Base-by-base conservation (phyloP, 345 rosid species). In the Lepidium africanum region DNA sequence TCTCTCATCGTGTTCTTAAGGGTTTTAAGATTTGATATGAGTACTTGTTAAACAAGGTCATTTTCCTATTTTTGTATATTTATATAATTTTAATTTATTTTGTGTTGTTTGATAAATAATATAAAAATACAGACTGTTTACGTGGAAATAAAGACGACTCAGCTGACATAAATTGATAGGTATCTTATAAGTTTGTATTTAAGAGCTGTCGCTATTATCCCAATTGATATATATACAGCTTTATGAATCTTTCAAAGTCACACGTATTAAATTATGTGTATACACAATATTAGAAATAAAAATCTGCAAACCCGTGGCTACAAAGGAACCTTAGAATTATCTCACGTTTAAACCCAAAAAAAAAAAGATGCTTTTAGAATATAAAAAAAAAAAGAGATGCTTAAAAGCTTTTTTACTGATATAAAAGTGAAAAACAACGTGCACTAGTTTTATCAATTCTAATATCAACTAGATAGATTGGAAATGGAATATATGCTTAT, bases 191-290 rank as follows among this genome's bases (percentile, higher is more conserved):
- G 14, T 33, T 1, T 40, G 1, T 7, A 70, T 54, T 63, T 71
- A 53, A 71, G 69, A 71, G 40, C 55, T 53, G 63, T 71, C 33
- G 74, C 67, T 62, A 54, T 63, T 71, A 71, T 63, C 57, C 9
- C 56, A 36, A 43, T 45, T 35, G 56, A 62, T 52, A 71, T 48
- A 48, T 45, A 37, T 38, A 38, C 37, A 37, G 19, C 21, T 45
- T 42, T 71, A 15, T 43, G 69, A 71, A 71, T 53, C 33, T 35
- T 63, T 63, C 69, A 71, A 45, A 63, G 39, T 63, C 75, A 71
- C 75, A 45, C 39, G 36, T 52, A 62, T 19, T 60, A 14, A 57
- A 53, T 2, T 1, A 14, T 27, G 5, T 41, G 8, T 19, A 42
- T n/a, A 35, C n/a, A 58, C 1, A 37, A 35, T 43, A 27, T 27